Evolutionary conservation across 2,329 filamentous ascomycete species (phyloP).

Genomic region (Fusarium sp.): DNA sequence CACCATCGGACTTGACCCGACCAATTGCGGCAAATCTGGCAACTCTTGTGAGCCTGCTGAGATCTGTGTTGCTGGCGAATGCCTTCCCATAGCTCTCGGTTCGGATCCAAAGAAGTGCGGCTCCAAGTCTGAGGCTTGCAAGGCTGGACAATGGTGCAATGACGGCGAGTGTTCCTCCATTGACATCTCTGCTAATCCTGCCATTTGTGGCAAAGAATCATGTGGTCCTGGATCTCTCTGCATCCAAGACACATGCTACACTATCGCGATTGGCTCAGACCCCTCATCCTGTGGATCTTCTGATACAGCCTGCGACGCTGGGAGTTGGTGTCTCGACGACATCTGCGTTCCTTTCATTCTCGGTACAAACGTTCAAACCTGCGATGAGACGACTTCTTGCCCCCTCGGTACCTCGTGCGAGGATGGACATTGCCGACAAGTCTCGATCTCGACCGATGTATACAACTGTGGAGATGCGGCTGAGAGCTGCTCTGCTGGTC

Average conservation of each 20-base stretch:
- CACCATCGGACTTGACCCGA: slow-evolving; percentile 35
- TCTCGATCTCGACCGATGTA: slow-evolving; percentile 24
- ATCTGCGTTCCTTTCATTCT: slow-evolving; percentile 32
- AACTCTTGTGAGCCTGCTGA: slow-evolving; percentile 28
- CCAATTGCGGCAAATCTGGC: slow-evolving; percentile 17
- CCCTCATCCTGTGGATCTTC: slow-evolving; percentile 19
- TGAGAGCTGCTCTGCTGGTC: slow-evolving; percentile 21
- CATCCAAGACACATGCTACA: slow-evolving; percentile 26
- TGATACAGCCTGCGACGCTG: slow-evolving; percentile 23
- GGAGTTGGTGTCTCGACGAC: slow-evolving; percentile 39
- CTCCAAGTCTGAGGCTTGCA: neutral
- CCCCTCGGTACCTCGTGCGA: slow-evolving; percentile 18
- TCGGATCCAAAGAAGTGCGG: slow-evolving; percentile 8
- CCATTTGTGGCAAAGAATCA: slow-evolving; percentile 6
- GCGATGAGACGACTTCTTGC: slow-evolving; percentile 18
- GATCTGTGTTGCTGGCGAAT: slow-evolving; percentile 28
- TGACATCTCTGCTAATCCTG: slow-evolving; percentile 25
- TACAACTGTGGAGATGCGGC: slow-evolving; percentile 21
- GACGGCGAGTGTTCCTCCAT: slow-evolving; percentile 25
- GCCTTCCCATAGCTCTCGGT: slow-evolving; percentile 18
- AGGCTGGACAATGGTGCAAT: slow-evolving; percentile 30
- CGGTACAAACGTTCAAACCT: slow-evolving; percentile 31
- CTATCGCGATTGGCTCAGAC: slow-evolving; percentile 29
- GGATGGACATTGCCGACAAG: slow-evolving; percentile 25
- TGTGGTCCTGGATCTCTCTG: slow-evolving; percentile 32